Conservation (phyloP, 1,284 basidiomycete species). For the Vanrija sp. region DNA sequence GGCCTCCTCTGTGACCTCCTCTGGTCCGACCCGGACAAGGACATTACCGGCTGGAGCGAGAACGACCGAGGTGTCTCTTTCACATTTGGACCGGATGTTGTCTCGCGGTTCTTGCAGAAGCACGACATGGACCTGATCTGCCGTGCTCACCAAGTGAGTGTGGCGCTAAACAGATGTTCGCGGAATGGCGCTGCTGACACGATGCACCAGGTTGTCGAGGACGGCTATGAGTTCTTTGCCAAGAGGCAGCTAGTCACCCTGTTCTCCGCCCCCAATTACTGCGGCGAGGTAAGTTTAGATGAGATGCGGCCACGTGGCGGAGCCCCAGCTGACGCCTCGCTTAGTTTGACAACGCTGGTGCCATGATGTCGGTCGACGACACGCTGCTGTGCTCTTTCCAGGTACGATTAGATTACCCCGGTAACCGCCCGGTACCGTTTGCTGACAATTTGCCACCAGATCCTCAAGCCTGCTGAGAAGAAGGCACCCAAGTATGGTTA, state of each 20-base stretch:
- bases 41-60: conserved; percentile 98
- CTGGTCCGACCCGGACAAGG: conserved; percentile 99
- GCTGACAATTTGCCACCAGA: conserved; percentile 54
- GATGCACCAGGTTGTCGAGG: conserved; percentile 78
- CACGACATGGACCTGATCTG: conserved; percentile 99
- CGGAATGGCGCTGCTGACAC: too few relatives aligned
- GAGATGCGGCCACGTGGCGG: too few relatives aligned
- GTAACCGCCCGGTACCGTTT: background rate
- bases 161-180: conserved; percentile 34
- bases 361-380: conserved; percentile 99
- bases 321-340: background rate
- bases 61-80: conserved; percentile 94
- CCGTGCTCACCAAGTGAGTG: conserved; percentile 65
- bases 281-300: conserved; percentile 62
- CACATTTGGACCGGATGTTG: conserved; percentile 90
- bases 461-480: conserved; percentile 98
- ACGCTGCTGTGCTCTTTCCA: conserved; percentile 98
- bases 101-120: conserved; percentile 96
- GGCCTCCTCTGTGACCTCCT: conserved; percentile 93
- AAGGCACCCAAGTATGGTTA: conserved; percentile 57
- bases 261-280: conserved; percentile 98
- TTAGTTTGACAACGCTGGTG: conserved; percentile 93
- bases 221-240: conserved; percentile 98
- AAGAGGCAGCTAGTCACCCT: conserved; percentile 95
- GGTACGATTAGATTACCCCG: conserved; percentile 52